Base-by-base conservation (phyloP, 164 flowering plant species). In the Nymphaea thermarum region DNA sequence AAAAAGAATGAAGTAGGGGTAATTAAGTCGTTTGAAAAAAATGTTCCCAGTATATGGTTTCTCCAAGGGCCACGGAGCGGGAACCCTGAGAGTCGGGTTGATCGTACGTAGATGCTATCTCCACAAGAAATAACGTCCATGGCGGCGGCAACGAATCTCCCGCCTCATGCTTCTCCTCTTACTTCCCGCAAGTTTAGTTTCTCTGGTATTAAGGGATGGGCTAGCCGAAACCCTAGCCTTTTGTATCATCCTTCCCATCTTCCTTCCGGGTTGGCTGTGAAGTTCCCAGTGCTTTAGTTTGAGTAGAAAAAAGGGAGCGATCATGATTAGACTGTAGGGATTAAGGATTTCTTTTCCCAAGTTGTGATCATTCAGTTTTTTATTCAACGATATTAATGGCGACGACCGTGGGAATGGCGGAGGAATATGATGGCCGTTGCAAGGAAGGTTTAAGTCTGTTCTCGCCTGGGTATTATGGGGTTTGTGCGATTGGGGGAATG, bases 401-500 rank as follows among this genome's bases (percentile, higher is more conserved):
- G 36, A 25, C 36, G 36, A 25, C 36, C 1, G 36, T 25, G 36
- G 36, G 55, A 12, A 47, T 47, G 55, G 55, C 55, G 7, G 55
- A 47, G 55, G 55, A 12, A 12, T 47, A 47, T 3, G 4, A 2
- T 7, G 55, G 55, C 2, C 7, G 55, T 47, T 47, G 55, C 55
- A 72, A 67, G 70, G 70, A 67, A 64, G 57, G 72, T 63, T 66
- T 62, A 80, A 81, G 71, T 74, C 76, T 67, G 66, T 81, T 76
- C 59, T 74, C 83, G 41, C 53, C 72, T 36, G 76, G 72, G 51
- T 87, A 87, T 74, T 87, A 83, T 70, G 84, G 83, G 12, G 44
- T 89, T 14, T 87, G 93, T 67, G 69, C 88, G 11, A 57, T 74
- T 4, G 89, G 89, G 44, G 93, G 92, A 66, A 87, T 85, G 88